Evolutionary conservation across 2,329 filamentous ascomycete genomes (phyloP).

Genomic region (Emmonsiellopsis sp.): DNA sequence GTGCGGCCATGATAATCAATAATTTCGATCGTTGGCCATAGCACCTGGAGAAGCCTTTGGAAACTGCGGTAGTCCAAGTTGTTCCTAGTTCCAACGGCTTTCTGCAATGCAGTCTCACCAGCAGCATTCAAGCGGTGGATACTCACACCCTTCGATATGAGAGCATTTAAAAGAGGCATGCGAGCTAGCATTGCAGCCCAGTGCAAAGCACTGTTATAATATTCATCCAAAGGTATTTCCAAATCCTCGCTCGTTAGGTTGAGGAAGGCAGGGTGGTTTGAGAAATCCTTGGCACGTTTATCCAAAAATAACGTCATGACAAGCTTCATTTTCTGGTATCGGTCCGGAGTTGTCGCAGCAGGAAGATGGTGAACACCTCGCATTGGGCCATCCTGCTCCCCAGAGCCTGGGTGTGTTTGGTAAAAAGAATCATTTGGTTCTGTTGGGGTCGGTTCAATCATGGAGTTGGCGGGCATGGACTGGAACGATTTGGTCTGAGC

Average conservation of each 20-base stretch:
- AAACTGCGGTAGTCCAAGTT: conserved; percentile 88
- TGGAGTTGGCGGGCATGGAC: conserved; percentile 24
- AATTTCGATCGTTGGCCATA: conserved; percentile 83
- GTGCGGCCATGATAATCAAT: conserved; percentile 83
- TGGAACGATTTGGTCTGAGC: conserved; percentile 28
- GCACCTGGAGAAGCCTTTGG: conserved; percentile 76
- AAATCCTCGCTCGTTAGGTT: conserved; percentile 70
- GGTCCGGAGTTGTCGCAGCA: conserved; percentile 49
- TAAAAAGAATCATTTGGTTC: conserved; percentile 40
- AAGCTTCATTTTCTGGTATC: conserved; percentile 70
- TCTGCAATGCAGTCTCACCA: conserved; percentile 87
- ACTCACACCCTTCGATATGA: conserved; percentile 77
- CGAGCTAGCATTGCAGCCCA: conserved; percentile 93
- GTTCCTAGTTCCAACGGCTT: conserved; percentile 86
- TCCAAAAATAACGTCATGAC: conserved; percentile 79
- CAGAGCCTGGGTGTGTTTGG: conserved; percentile 21
- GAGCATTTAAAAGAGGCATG: conserved; percentile 66
- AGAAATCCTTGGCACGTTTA: conserved; percentile 57
- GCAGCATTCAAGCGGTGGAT: conserved; percentile 80
- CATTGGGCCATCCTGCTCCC: conserved; percentile 6
- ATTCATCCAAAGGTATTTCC: conserved; percentile 84
- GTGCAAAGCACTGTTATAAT: conserved; percentile 77
- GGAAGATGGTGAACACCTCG: conserved; percentile 35
- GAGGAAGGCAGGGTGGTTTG: conserved; percentile 66
- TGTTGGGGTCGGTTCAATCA: conserved; percentile 34